Conservation (phyloP, 345 rosid genomes). For the Brassica carinata region DNA sequence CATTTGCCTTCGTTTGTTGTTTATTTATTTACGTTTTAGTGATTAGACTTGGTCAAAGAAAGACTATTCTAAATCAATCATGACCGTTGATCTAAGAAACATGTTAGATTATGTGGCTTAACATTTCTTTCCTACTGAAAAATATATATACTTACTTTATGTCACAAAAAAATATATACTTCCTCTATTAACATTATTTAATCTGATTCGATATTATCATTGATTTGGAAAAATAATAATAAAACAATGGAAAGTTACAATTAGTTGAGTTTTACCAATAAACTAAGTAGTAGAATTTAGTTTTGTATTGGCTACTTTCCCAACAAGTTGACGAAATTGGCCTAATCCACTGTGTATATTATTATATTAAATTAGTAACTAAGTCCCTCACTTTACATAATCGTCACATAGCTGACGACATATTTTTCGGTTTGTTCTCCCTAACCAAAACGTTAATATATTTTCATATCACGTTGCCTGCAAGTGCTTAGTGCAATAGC, state of each 20-base stretch:
- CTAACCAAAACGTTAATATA: conserved; percentile 13
- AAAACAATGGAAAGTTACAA: not conserved
- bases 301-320: conserved; percentile 38
- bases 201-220: not conserved
- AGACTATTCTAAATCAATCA: conserved; percentile 32
- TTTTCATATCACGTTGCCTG: conserved; percentile 11
- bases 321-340: conserved; percentile 34
- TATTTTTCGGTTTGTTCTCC: conserved; percentile 6
- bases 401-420: conserved; percentile 37
- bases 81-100: conserved; percentile 38
- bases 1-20: conserved; percentile 26
- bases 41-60: conserved; percentile 44
- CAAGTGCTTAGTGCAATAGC: conserved; percentile 2
- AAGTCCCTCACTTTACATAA: conserved; percentile 27
- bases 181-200: not conserved
- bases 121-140: conserved; percentile 12
- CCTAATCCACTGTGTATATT: conserved; percentile 14
- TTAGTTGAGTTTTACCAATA: conserved; percentile 30
- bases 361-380: conserved; percentile 10
- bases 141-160: not conserved
- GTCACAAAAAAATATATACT: not conserved
- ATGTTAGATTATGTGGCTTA: conserved; percentile 26
- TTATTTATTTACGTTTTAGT: conserved; percentile 25
- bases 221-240: not conserved
- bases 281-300: conserved; percentile 4